Conservation (phyloP, 306 rosid species). For the Abrus pulchellus region DNA sequence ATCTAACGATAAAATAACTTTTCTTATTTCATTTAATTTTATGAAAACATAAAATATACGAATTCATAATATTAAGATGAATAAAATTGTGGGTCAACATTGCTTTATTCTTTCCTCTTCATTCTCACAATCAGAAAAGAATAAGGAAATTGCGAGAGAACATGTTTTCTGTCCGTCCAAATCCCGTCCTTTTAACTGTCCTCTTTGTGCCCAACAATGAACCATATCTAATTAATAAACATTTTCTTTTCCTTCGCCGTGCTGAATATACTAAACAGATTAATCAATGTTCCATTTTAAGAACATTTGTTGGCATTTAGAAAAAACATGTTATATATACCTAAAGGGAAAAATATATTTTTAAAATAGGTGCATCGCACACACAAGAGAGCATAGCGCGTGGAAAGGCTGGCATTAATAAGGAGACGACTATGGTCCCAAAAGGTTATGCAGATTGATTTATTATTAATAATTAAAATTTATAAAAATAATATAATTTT, state of each 20-base stretch:
- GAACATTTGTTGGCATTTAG: no score
- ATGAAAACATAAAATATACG: not conserved
- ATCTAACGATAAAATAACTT: not conserved
- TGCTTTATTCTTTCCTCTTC: not conserved
- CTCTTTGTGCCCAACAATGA: not conserved
- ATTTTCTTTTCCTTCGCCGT: no score
- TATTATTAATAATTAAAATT: no score
- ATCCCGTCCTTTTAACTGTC: not conserved
- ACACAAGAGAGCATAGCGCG: not conserved
- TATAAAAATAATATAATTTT: no score
- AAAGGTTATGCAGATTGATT: not conserved
- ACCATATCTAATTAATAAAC: no score
- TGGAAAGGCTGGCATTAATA: not conserved
- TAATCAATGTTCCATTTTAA: no score
- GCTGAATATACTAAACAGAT: no score
- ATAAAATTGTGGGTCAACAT: not conserved
- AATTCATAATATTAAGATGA: not conserved
- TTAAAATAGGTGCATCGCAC: no score
- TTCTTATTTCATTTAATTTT: not conserved
- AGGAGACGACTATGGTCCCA: slow-evolving; percentile 19
- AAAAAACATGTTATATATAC: no score
- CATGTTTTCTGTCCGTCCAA: not conserved
- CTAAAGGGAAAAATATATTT: no score
- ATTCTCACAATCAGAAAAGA: not conserved
- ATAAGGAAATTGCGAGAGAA: not conserved